Conservation (phyloP, 495 filamentous ascomycete species). For the Platismatia glauca region DNA sequence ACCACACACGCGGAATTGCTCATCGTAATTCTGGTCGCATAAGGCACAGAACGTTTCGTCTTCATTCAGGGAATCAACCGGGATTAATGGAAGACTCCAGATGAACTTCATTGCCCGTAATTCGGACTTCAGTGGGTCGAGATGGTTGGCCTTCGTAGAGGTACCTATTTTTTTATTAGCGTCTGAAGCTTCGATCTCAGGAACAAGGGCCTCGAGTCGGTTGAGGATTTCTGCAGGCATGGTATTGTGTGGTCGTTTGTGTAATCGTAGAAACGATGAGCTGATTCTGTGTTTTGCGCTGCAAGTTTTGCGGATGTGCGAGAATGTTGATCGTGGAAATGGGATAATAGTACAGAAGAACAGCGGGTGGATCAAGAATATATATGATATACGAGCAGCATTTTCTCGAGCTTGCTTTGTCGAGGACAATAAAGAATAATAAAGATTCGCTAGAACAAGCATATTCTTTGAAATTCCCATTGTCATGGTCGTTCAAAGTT, state of each 20-base stretch:
- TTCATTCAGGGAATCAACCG: background rate
- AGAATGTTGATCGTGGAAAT: background rate
- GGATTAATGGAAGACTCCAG: background rate
- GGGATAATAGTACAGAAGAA: background rate
- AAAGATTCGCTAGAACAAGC: background rate
- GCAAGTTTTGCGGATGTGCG: too few species aligned
- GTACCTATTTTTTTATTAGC: background rate
- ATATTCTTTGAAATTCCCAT: background rate
- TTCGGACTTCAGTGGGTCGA: background rate
- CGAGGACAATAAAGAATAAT: background rate
- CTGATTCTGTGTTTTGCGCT: background rate
- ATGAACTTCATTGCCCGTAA: background rate
- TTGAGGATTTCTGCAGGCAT: slow-evolving; percentile 5
- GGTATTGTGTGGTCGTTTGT: background rate
- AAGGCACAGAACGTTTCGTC: background rate
- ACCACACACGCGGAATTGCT: background rate
- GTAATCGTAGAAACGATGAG: background rate
- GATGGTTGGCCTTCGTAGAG: background rate
- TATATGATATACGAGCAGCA: background rate
- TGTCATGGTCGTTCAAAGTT: background rate
- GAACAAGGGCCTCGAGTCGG: background rate
- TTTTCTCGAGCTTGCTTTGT: background rate
- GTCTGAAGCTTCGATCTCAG: background rate
- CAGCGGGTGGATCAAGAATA: background rate
- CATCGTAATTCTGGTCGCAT: background rate